Base-by-base conservation (phyloP, 345 rosid genomes). In the Chamaenerion angustifolium region DNA sequence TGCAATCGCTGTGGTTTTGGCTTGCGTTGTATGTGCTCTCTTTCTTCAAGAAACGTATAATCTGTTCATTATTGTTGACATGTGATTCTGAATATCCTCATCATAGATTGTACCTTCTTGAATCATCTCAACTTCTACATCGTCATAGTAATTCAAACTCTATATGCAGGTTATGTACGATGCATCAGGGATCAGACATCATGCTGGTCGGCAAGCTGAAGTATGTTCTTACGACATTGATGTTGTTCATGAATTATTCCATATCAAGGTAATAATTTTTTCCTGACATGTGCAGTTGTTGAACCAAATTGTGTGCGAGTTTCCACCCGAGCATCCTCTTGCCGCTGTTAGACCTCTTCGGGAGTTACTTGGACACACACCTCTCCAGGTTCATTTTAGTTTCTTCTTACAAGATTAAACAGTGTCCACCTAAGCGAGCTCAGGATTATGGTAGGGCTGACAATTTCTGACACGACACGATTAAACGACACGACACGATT, bases 191-290 rank as follows among this genome's bases (percentile, higher is more conserved):
- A 81, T 90, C 56, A 80, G 98, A 62, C 88, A 76, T 60, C 98
- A 86, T 67, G 98, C 98, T 58, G 98, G 98, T 54, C 94, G 92
- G 57, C 98, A 90, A 71, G 98, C 95, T 50, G 98, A 90, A 77
- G 95, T 86, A 67, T 61, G 70, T 60, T 44, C 17, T 54, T 46
- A 11, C 23, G 18, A 27, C 27, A 46, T 42, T 46, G 16, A 11
- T 37, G 43, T 8, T 31, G 37, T 15, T 16, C 17, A 18, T 8
- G 10, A 9, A 49, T 55, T 6, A 18, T 55, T 55, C 16, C 12
- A 46, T 40, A 3, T 11, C 17, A 12, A 15, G 18, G 2, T 14
- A 50, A 11, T 2, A 10, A 12, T 40, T n/a, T 12, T 12, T 51
- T 14, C 2, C 25, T 19, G 45, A 10, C 60, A 43, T 45, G 46